Percentiles rank a stretch among this genome's conserved stretches.
Conservation (phyloP, 1,284 basidiomycete genomes). For the Apiotrichum veenhuisii region DNA sequence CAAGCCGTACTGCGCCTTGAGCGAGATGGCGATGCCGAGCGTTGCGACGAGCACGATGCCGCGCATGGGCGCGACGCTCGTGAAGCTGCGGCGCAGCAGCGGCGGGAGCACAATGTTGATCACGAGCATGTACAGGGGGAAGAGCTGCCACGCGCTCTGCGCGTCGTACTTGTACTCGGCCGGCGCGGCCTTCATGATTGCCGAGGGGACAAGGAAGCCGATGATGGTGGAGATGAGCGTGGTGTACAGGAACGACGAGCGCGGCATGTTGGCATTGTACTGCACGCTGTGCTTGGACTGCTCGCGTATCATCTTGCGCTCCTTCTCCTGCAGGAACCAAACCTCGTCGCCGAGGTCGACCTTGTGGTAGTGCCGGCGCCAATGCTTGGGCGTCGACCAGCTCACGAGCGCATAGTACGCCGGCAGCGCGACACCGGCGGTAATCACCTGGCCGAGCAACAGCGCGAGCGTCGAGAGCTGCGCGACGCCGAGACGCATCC, state of each 20-base stretch:
- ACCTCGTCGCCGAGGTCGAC: conserved; percentile 13
- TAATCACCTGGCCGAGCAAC: conserved; percentile 11
- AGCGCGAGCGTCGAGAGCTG: conserved; percentile 8
- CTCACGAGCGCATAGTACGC: conserved; percentile 12
- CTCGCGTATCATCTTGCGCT: background rate
- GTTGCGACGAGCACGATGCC: conserved; percentile 15
- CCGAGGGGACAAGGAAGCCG: conserved; percentile 9
- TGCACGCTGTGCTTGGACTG: conserved; percentile 10
- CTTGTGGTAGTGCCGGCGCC: conserved; percentile 12
- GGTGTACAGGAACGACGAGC: conserved; percentile 12
- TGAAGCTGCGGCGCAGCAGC: conserved; percentile 6
- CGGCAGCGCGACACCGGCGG: conserved; percentile 12
- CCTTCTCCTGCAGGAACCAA: conserved; percentile 4
- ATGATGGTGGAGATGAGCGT: conserved; percentile 9
- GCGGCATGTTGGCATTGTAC: conserved; percentile 15
- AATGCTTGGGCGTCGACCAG: conserved; percentile 9
- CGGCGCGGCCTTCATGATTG: background rate
- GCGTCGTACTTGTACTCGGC: conserved; percentile 5
- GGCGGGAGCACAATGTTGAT: conserved; percentile 15
- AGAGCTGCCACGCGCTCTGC: conserved; percentile 12
- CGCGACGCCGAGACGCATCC: conserved; percentile 15
- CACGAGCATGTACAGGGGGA: conserved; percentile 14
- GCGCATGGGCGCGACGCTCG: background rate
- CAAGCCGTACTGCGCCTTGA: conserved; percentile 3
- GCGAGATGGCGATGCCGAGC: conserved; percentile 3